Conservation (phyloP, 441 rosid species). For the Jatropha podagrica region DNA sequence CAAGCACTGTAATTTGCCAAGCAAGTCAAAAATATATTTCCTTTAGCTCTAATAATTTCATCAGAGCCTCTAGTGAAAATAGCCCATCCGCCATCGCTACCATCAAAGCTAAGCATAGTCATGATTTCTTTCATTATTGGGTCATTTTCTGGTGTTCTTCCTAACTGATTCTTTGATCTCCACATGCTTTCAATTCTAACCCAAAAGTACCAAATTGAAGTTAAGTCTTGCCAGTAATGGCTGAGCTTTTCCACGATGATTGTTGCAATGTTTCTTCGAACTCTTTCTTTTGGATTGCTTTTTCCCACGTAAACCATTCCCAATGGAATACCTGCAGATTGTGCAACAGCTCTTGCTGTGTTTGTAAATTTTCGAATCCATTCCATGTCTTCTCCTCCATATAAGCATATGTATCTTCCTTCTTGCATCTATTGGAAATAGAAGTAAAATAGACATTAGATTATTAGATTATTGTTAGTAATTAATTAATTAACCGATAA, state of each 20-base stretch:
- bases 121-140: constrained; percentile 53
- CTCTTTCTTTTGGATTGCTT: constrained; percentile 54
- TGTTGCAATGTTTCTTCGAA: constrained; percentile 30
- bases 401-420: constrained; percentile 61
- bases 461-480: too few relatives aligned
- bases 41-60: constrained; percentile 50
- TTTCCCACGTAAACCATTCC: constrained; percentile 75
- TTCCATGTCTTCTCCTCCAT: constrained; percentile 78
- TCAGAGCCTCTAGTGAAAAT: constrained; percentile 46
- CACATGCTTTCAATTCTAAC: constrained; percentile 71
- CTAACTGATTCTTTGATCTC: constrained; percentile 56
- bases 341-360: constrained; percentile 41
- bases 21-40: constrained; percentile 35
- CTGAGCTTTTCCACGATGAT: constrained; percentile 50
- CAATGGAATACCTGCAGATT: constrained; percentile 42
- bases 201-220: constrained; percentile 72
- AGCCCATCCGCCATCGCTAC: constrained; percentile 71
- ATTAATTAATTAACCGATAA: too few relatives aligned
- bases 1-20: constrained; percentile 42
- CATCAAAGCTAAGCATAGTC: constrained; percentile 58
- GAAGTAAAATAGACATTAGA: not conserved
- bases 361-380: constrained; percentile 63
- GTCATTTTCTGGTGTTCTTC: constrained; percentile 39
- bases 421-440: constrained; percentile 48
- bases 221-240: constrained; percentile 42